Percentiles rank a stretch among this genome's conserved stretches.
phyloP scores from a whole-genome alignment of 1,284 basidiomycete genomes.

The Moniliophthora roreri region DNA sequence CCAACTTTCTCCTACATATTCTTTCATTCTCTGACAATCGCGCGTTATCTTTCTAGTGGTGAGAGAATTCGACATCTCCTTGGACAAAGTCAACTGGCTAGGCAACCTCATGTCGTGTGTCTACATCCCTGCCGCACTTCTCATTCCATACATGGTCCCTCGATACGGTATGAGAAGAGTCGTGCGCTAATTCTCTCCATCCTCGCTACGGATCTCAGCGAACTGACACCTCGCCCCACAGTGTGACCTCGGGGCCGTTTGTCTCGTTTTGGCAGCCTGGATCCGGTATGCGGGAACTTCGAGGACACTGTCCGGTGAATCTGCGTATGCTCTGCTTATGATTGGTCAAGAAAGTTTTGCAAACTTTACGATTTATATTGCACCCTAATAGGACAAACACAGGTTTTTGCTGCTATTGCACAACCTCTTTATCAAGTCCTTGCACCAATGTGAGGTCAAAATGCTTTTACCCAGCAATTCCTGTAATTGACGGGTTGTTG shows the following conservation, averaged over 20 bases:
- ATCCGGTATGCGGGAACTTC: slow-evolving; percentile 72
- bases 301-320: slow-evolving; percentile 41
- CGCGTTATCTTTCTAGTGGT: slow-evolving; percentile 40
- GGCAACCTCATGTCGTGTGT: slow-evolving; percentile 63
- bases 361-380: neutral
- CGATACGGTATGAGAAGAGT: slow-evolving; percentile 59
- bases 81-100: slow-evolving; percentile 75
- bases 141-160: slow-evolving; percentile 55
- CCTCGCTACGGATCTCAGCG: neutral
- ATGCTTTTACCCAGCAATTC: neutral
- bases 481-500: neutral
- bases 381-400: neutral
- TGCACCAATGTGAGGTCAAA: slow-evolving; percentile 36
- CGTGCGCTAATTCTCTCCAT: slow-evolving; percentile 37
- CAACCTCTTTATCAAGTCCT: slow-evolving; percentile 74
- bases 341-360: slow-evolving; percentile 58
- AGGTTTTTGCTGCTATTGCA: slow-evolving; percentile 54
- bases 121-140: slow-evolving; percentile 60
- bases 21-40: neutral
- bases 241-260: slow-evolving; percentile 55
- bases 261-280: slow-evolving; percentile 67
- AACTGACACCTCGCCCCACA: slow-evolving; percentile 15
- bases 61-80: slow-evolving; percentile 57
- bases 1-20: neutral
- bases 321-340: slow-evolving; percentile 63